phyloP scores from a whole-genome alignment of 352 stramenopile species.

The Globisporangium paroecandrum region DNA sequence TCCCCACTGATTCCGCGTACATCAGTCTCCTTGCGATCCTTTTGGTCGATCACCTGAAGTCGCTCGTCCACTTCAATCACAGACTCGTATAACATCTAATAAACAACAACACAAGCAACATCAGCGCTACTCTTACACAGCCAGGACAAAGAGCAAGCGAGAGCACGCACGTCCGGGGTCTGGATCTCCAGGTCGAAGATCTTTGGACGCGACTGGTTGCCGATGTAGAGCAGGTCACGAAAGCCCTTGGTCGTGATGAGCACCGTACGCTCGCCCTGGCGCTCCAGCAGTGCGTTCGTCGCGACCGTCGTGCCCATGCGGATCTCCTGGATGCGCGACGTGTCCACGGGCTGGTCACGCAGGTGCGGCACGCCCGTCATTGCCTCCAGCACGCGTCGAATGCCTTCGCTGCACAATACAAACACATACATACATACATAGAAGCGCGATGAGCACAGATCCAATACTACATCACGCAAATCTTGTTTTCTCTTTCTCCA shows the following conservation, averaged over 20 bases:
- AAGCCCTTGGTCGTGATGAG: slow-evolving; percentile 96
- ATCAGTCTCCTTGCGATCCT: slow-evolving; percentile 48
- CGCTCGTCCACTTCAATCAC: slow-evolving; percentile 98
- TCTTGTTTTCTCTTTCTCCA: not conserved
- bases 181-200: slow-evolving; percentile 97
- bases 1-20: slow-evolving; percentile 87
- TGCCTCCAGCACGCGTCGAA: slow-evolving; percentile 93
- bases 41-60: slow-evolving; percentile 89
- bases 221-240: slow-evolving; percentile 96
- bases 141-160: not conserved
- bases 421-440: not conserved
- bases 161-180: slow-evolving; percentile 64
- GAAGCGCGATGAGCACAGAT: not conserved
- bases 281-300: slow-evolving; percentile 98
- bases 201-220: slow-evolving; percentile 96
- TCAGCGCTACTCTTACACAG: slow-evolving; percentile 1
- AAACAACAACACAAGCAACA: slow-evolving; percentile 1
- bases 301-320: slow-evolving; percentile 97
- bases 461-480: not conserved
- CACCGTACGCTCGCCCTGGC: slow-evolving; percentile 93
- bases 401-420: slow-evolving; percentile 64
- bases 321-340: slow-evolving; percentile 92
- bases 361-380: slow-evolving; percentile 89
- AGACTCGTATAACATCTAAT: slow-evolving; percentile 93
- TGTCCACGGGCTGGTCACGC: slow-evolving; percentile 83